These are phyloP conservation scores for Chlorella variabilis DNA, from an alignment of 163 green algal species.

Conservation along the genomic window DNA sequence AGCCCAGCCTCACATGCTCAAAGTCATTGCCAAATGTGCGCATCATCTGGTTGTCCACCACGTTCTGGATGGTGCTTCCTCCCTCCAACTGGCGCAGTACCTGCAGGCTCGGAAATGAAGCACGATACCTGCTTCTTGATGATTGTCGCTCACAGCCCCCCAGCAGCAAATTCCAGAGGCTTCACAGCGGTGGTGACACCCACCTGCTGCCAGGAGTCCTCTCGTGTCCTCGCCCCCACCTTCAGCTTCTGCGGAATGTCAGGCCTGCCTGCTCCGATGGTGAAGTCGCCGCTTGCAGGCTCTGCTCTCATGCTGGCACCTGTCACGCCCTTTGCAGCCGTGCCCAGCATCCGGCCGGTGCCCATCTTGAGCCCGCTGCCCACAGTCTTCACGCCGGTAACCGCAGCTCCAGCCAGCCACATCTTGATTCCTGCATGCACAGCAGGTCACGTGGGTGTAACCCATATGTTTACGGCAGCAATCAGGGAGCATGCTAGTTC, in stretches of 20 bases:
- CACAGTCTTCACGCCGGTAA: background rate
- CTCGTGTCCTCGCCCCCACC: background rate
- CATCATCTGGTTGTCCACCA: constrained; percentile 53
- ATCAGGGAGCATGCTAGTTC: too few species aligned
- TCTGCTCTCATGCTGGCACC: background rate
- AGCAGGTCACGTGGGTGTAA: too few species aligned
- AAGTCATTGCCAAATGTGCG: constrained; percentile 49
- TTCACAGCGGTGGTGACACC: background rate
- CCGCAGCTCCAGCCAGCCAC: background rate
- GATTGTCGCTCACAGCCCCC: too few species aligned
- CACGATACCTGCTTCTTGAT: too few species aligned
- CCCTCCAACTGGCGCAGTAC: constrained; percentile 13
- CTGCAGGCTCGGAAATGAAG: too few species aligned
- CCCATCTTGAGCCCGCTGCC: constrained; percentile 2
- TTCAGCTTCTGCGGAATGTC: background rate
- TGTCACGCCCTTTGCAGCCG: too few species aligned
- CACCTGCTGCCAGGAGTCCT: constrained; percentile 9
- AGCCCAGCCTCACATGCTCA: constrained; percentile 43
- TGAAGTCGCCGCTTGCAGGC: background rate
- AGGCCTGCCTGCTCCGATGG: background rate
- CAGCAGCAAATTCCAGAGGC: too few species aligned
- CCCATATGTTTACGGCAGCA: too few species aligned
- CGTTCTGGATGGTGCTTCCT: constrained; percentile 21
- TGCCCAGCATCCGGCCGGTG: too few species aligned
- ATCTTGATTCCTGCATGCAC: background rate